Evolutionary conservation across 169 alveolate species (phyloP), one percentile per base, ranked within the genome.

Genomic region (Cryptosporidium parvum): DNA sequence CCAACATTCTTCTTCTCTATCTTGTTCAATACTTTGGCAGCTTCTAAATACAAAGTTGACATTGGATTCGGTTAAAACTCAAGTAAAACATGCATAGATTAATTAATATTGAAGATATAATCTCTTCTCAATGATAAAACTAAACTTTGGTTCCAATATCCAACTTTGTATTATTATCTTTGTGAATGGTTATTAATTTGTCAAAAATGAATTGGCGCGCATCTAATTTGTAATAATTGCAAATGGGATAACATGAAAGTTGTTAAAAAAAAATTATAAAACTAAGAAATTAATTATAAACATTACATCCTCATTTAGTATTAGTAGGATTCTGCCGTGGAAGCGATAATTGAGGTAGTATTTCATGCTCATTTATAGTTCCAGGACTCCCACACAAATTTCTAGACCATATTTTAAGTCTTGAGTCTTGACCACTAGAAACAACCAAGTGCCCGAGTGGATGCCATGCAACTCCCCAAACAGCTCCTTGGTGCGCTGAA

Each of bases 401-500:
- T 62, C 89, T 80, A 16, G 89, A 80, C 89, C 89, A 80, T 5
- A 80, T 45, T 80, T 80, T 80, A 23, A 80, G 89, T 39, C 89
- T 80, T 29, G 89, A 80, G 91, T 95, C 96, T 67, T 95, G 96
- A 52, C 96, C 93, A 69, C 96, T 94, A 21, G 97, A 92, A 53
- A 95, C 97, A 62, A 95, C 94, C 91, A 95, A 65, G 84, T 95
- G 97, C 1, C 97, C 97, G 72, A 94, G 70, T 23, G 97, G 97
- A 70, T 95, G 97, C 96, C 97, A 95, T 45, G 89, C 89, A 80
- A 80, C 89, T 80, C 89, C 89, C 89, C 89, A 80, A 16, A 80
- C 89, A 21, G 89, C 89, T 29, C 89, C 89, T 67, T 80, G 89
- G 23, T 80, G 89, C 21, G 89, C 89, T 39, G 73, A 62, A 23